These are phyloP conservation scores for Pestalotiopsis sp. DNA, from an alignment of 2,329 filamentous ascomycete genomes.

Conservation along the genomic window DNA sequence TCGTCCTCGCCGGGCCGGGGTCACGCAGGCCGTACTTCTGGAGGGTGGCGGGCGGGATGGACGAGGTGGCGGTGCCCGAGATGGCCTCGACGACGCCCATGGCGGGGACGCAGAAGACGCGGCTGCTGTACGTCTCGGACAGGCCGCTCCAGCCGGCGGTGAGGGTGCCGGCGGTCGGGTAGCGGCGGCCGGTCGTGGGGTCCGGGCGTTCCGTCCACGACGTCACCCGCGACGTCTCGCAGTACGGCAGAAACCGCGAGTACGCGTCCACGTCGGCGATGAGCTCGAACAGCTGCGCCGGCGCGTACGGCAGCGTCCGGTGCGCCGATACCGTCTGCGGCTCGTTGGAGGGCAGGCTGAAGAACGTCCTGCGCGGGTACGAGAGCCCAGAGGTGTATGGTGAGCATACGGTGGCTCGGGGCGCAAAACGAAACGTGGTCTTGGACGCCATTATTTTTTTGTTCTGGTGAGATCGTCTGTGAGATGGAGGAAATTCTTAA, in stretches of 20 bases:
- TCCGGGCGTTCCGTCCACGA: conserved; percentile 59
- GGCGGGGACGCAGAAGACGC: conserved; percentile 76
- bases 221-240: conserved; percentile 76
- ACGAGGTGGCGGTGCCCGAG: conserved; percentile 59
- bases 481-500: background rate
- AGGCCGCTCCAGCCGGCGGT: conserved; percentile 84
- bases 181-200: conserved; percentile 43
- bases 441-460: conserved; percentile 6
- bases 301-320: conserved; percentile 76
- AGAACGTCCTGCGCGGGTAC: conserved; percentile 10
- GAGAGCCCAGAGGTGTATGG: background rate
- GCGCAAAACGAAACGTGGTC: conserved; percentile 6
- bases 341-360: conserved; percentile 15
- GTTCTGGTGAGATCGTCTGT: too few species aligned
- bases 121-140: conserved; percentile 80
- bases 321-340: conserved; percentile 71
- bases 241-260: conserved; percentile 88
- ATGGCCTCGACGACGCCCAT: conserved; percentile 74
- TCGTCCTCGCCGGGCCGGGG: conserved; percentile 10
- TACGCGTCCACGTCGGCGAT: conserved; percentile 91
- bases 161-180: conserved; percentile 77
- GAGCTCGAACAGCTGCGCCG: conserved; percentile 73
- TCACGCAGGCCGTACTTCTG: conserved; percentile 25
- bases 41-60: conserved; percentile 38
- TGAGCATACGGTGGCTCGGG: conserved; percentile 16